Conservation (phyloP, 208 protist genomes). For the Leptomonas pyrrhocoris region DNA sequence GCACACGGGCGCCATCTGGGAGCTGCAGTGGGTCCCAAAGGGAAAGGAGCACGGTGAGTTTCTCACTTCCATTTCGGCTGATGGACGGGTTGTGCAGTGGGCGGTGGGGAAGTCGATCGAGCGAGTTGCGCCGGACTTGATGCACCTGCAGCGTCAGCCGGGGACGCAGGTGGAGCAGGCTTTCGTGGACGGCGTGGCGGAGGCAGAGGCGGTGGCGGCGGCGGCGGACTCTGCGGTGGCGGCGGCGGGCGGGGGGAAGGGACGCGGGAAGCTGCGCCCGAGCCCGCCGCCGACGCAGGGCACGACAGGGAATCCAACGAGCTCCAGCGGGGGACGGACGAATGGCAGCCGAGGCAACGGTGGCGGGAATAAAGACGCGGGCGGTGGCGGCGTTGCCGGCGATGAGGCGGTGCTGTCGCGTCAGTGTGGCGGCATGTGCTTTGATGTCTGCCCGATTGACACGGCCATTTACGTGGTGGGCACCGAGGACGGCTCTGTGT, state of each 20-base stretch:
- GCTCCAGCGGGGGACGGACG: background rate
- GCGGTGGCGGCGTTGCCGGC: constrained; percentile 21
- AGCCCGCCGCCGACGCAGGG: background rate
- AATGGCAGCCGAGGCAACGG: background rate
- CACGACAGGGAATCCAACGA: background rate
- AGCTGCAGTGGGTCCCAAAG: constrained; percentile 91
- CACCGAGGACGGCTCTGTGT: constrained; percentile 95
- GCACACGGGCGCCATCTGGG: constrained; percentile 96
- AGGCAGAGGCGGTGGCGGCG: constrained; percentile 49
- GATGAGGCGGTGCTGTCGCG: constrained; percentile 92
- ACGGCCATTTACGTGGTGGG: constrained; percentile 93
- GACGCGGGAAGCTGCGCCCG: constrained; percentile 8
- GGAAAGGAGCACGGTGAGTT: constrained; percentile 91
- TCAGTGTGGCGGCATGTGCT: constrained; percentile 93
- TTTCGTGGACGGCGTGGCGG: constrained; percentile 73
- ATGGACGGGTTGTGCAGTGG: constrained; percentile 97
- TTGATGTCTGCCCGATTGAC: constrained; percentile 92
- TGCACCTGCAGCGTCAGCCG: constrained; percentile 91
- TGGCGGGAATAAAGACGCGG: background rate
- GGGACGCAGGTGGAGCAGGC: constrained; percentile 63
- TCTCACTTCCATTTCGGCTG: constrained; percentile 95
- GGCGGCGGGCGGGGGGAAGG: background rate
- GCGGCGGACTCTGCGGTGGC: constrained; percentile 13
- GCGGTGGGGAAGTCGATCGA: constrained; percentile 94
- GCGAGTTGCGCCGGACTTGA: constrained; percentile 87